Evolutionary conservation across 2,329 filamentous ascomycete genomes (phyloP).

Genomic region (Exophiala calicioides): DNA sequence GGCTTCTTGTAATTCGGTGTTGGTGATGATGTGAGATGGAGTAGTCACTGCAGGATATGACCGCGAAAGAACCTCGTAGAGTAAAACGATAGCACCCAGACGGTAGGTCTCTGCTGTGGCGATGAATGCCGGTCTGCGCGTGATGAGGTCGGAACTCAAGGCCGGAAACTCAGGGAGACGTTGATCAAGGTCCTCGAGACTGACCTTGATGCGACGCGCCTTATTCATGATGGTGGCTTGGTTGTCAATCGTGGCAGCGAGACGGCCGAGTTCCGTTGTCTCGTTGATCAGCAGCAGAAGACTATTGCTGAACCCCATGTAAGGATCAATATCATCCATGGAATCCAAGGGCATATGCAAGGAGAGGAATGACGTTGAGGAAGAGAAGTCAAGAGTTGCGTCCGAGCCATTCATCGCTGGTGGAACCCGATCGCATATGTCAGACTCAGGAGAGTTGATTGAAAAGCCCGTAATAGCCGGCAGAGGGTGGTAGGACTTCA

Average conservation of each 20-base stretch:
- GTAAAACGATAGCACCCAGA: constrained; percentile 29
- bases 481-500: not conserved
- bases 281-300: constrained; percentile 33
- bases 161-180: constrained; percentile 7
- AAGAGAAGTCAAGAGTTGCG: not conserved
- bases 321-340: constrained; percentile 31
- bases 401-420: not conserved
- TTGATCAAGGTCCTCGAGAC: constrained; percentile 26
- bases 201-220: constrained; percentile 4
- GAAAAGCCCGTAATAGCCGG: not conserved
- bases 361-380: constrained; percentile 12
- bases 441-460: not conserved
- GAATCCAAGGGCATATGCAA: constrained; percentile 21
- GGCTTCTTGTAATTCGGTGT: constrained; percentile 8
- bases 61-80: constrained; percentile 26
- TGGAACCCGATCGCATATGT: not conserved
- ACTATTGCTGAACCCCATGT: constrained; percentile 33
- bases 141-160: not conserved
- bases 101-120: constrained; percentile 33
- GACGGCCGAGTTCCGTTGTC: constrained; percentile 25
- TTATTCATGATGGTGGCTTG: not conserved
- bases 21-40: not conserved
- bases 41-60: constrained; percentile 2
- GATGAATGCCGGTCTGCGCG: constrained; percentile 22
- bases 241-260: not conserved